Conservation (phyloP, 169 alveolate genomes). For the Plasmodium relictum region DNA sequence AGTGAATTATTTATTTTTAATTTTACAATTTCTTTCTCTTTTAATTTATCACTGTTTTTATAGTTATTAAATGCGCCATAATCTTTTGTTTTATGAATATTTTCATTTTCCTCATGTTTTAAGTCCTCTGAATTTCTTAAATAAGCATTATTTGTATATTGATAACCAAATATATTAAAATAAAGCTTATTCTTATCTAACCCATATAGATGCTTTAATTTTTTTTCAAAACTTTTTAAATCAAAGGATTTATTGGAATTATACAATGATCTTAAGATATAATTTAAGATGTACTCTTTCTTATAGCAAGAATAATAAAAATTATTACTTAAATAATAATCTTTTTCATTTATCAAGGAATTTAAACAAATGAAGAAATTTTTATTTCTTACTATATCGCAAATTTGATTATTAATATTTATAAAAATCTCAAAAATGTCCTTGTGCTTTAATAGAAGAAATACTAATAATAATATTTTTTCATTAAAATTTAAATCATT, state of each 20-base stretch:
- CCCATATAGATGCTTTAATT: background rate
- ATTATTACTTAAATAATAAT: background rate
- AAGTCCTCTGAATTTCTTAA: background rate
- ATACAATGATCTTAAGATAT: background rate
- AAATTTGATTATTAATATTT: constrained; percentile 2
- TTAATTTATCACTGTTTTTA: background rate
- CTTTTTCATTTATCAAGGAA: background rate
- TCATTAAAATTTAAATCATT: background rate
- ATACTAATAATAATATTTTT: background rate
- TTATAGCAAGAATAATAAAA: background rate
- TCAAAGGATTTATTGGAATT: background rate
- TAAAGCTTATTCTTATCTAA: background rate
- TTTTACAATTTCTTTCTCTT: background rate
- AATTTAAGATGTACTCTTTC: background rate
- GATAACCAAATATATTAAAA: background rate
- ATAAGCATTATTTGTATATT: background rate
- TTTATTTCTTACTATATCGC: background rate
- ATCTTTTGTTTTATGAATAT: background rate
- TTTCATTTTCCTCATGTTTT: background rate
- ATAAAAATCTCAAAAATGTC: background rate
- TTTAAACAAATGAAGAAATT: background rate
- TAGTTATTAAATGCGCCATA: background rate
- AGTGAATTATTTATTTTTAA: too few species aligned
- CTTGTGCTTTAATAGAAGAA: background rate
- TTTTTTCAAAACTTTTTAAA: background rate